Evolutionary conservation across 768 basidiomycete species (phyloP).

Genomic region (Baorangia bicolor): DNA sequence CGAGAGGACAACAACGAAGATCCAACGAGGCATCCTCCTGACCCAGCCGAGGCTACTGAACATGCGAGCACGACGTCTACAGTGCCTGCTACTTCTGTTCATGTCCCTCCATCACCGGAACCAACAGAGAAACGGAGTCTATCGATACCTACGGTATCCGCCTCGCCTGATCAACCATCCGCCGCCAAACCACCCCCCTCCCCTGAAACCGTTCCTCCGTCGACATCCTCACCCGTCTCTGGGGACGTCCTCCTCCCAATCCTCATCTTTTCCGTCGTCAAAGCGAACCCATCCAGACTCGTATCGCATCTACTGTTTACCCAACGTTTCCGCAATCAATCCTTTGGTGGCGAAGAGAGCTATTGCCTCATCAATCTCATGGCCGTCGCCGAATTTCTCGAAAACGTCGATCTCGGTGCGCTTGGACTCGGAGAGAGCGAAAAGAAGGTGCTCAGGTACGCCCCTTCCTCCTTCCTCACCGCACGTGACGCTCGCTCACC

Average conservation of each 20-base stretch:
- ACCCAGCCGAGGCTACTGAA: not conserved
- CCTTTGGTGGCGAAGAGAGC: conserved; percentile 64
- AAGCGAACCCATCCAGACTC: conserved; percentile 83
- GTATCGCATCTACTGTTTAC: conserved; percentile 49
- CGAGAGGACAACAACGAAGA: conserved; percentile 38
- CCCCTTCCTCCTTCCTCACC: not conserved
- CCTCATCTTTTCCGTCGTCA: conserved; percentile 92
- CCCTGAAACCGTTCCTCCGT: conserved; percentile 11
- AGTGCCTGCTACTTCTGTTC: not conserved
- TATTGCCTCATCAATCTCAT: conserved; percentile 94
- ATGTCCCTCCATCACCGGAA: not conserved
- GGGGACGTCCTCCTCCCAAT: conserved; percentile 91
- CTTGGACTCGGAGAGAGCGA: conserved; percentile 64
- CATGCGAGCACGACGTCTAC: not conserved
- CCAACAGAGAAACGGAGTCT: not conserved
- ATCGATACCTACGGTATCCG: conserved; percentile 9
- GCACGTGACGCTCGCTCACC: not conserved
- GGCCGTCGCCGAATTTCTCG: conserved; percentile 94
- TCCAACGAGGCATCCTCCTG: not conserved
- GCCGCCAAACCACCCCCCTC: conserved; percentile 3
- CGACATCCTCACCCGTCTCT: conserved; percentile 54
- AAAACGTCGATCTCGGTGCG: conserved; percentile 85
- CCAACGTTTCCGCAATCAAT: conserved; percentile 31
- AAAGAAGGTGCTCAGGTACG: conserved; percentile 56
- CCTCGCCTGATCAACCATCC: not conserved